Conservation (phyloP, 306 rosid species). For the Quercus aquifolioides region DNA sequence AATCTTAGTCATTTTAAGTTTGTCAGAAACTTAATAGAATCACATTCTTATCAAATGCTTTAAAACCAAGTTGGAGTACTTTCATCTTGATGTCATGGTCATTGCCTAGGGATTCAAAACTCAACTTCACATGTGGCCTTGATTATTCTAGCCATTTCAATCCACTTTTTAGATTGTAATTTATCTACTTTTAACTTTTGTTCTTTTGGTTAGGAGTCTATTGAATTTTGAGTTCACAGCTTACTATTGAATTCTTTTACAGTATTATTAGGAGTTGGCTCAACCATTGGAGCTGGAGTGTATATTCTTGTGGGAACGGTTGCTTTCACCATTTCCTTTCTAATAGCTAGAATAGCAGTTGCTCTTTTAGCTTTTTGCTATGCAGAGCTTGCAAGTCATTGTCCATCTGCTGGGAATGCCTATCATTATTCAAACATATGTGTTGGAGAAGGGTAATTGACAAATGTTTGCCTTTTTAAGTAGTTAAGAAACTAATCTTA, state of each 20-base stretch:
- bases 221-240: not conserved
- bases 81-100: not conserved
- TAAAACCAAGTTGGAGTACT: not conserved
- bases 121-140: too few relatives aligned
- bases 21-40: not conserved
- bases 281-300: constrained; percentile 93
- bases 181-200: not conserved
- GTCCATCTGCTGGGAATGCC: constrained; percentile 95
- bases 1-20: not conserved
- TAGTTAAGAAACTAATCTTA: constrained; percentile 76
- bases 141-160: not conserved
- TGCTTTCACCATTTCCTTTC: constrained; percentile 71
- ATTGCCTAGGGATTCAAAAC: not conserved
- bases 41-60: not conserved
- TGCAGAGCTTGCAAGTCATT: constrained; percentile 90
- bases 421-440: constrained; percentile 92
- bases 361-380: constrained; percentile 95
- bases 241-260: not conserved
- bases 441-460: constrained; percentile 55
- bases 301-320: constrained; percentile 94
- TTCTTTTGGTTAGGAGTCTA: not conserved
- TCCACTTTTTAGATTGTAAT: constrained; percentile 5
- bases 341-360: constrained; percentile 83
- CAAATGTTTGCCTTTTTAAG: constrained; percentile 32
- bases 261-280: constrained; percentile 66